Conservation (phyloP, 495 filamentous ascomycete species). For the Aspergillus campestris region DNA sequence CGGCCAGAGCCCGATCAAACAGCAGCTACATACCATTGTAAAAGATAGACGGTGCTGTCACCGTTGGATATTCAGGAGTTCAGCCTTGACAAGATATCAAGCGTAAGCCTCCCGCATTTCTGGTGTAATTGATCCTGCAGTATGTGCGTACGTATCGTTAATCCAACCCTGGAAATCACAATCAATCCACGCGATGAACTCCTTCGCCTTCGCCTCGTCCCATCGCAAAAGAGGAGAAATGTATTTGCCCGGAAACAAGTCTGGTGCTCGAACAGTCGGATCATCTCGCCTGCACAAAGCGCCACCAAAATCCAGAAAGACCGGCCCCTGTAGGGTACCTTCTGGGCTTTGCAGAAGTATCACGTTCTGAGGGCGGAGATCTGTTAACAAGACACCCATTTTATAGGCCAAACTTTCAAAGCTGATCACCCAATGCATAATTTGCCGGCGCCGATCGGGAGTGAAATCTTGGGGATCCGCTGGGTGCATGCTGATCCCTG, state of each 20-base stretch:
- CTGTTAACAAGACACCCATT: slow-evolving; percentile 11
- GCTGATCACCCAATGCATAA: slow-evolving; percentile 17
- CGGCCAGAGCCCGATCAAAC: too few relatives aligned
- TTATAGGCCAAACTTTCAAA: slow-evolving; percentile 13
- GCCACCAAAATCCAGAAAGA: slow-evolving; percentile 17
- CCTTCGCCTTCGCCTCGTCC: slow-evolving; percentile 3
- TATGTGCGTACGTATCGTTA: too few relatives aligned
- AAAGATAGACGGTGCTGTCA: too few relatives aligned
- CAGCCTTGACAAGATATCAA: too few relatives aligned
- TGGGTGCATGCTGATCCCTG: slow-evolving; percentile 13
- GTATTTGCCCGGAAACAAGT: slow-evolving; percentile 15
- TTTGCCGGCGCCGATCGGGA: slow-evolving; percentile 7
- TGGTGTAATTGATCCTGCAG: too few relatives aligned
- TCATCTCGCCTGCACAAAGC: slow-evolving; percentile 13
- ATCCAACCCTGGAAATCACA: too few relatives aligned
- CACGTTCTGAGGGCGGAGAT: slow-evolving; percentile 16
- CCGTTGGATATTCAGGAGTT: too few relatives aligned
- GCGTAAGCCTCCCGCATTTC: too few relatives aligned
- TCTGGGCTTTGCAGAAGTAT: slow-evolving; percentile 6
- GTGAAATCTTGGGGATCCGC: slow-evolving; percentile 7
- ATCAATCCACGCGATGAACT: slow-evolving; percentile 15
- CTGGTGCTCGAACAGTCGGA: slow-evolving; percentile 1
- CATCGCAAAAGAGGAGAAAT: slow-evolving; percentile 15
- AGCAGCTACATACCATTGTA: too few relatives aligned
- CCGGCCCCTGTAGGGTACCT: slow-evolving; percentile 4